Percentiles rank a stretch among this genome's conserved stretches.
phyloP scores from a whole-genome alignment of 2,329 filamentous ascomycete genomes.

The Colletotrichum tropicale region DNA sequence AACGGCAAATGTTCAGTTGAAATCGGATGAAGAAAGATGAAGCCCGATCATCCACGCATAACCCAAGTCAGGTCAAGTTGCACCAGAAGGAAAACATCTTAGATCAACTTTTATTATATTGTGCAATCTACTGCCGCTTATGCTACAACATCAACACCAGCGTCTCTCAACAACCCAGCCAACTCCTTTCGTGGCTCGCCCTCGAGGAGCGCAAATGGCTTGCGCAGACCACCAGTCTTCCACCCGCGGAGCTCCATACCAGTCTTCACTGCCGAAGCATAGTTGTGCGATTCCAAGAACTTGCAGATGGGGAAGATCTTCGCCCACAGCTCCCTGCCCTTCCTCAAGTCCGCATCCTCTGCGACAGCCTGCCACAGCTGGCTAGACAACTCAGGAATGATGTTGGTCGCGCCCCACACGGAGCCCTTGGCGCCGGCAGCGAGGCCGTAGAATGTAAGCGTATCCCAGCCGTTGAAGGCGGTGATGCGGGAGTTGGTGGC shows the following conservation, averaged over 20 bases:
- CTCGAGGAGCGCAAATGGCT: conserved; percentile 48
- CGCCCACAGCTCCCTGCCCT: conserved; percentile 49
- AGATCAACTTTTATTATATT: too few species aligned
- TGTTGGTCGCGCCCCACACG: conserved; percentile 55
- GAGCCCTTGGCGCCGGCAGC: conserved; percentile 53
- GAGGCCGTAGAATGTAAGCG: conserved; percentile 56
- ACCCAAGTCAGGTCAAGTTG: too few species aligned
- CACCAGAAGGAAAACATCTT: too few species aligned
- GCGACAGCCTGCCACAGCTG: conserved; percentile 52
- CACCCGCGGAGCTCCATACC: conserved; percentile 51
- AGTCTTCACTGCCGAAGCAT: conserved; percentile 52
- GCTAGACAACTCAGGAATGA: conserved; percentile 52
- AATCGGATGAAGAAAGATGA: too few species aligned
- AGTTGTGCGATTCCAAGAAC: conserved; percentile 53
- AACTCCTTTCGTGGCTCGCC: conserved; percentile 36
- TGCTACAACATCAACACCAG: conserved; percentile 35
- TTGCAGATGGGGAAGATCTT: conserved; percentile 56
- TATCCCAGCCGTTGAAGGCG: conserved; percentile 59
- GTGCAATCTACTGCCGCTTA: too few species aligned
- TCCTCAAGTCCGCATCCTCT: conserved; percentile 43
- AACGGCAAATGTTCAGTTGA: too few species aligned
- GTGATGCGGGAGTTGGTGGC: conserved; percentile 40
- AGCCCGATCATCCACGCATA: too few species aligned
- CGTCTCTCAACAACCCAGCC: conserved; percentile 37
- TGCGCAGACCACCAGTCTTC: conserved; percentile 50